Evolutionary conservation across 257 asterid species (phyloP).

Genomic region (Ilex asprella): DNA sequence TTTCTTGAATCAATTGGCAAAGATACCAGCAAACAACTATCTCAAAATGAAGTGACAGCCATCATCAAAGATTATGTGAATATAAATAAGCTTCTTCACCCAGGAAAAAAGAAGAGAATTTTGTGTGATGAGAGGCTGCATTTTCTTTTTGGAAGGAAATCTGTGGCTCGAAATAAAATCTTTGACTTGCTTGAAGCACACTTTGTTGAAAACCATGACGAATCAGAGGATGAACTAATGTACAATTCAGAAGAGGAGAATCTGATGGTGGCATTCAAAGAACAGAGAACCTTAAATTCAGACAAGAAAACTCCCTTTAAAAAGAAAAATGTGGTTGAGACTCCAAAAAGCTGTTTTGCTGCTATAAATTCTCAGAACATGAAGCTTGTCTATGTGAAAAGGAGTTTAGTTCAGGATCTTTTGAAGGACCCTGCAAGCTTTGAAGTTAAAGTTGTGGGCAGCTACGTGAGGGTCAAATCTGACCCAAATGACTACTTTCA

Average conservation of each 20-base stretch:
- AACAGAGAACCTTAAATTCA: constrained; percentile 18
- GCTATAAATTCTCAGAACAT: constrained; percentile 66
- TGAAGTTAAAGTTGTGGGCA: constrained; percentile 56
- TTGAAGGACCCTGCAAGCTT: constrained; percentile 48
- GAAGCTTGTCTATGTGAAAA: constrained; percentile 64
- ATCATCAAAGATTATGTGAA: constrained; percentile 46
- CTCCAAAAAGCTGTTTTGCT: constrained; percentile 68
- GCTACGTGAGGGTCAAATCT: constrained; percentile 79
- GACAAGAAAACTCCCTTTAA: constrained; percentile 16
- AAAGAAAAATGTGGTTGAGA: constrained; percentile 35
- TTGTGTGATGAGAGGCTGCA: constrained; percentile 59
- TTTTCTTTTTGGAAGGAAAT: constrained; percentile 64
- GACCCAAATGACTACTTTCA: constrained; percentile 73
- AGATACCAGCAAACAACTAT: constrained; percentile 43
- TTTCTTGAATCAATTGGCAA: constrained; percentile 70
- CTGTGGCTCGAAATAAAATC: constrained; percentile 44
- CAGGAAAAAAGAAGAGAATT: constrained; percentile 65
- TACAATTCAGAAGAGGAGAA: constrained; percentile 50
- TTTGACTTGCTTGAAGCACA: constrained; percentile 68
- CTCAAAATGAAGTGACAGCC: constrained; percentile 53
- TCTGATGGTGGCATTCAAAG: constrained; percentile 5
- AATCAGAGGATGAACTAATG: constrained; percentile 52
- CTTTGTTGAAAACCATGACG: constrained; percentile 63
- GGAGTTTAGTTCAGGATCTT: constrained; percentile 61
- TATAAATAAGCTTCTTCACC: constrained; percentile 43